Evolutionary conservation across 2,329 filamentous ascomycete species (phyloP), one percentile per base, ranked within the genome.

Genomic region (Exophiala sideris): DNA sequence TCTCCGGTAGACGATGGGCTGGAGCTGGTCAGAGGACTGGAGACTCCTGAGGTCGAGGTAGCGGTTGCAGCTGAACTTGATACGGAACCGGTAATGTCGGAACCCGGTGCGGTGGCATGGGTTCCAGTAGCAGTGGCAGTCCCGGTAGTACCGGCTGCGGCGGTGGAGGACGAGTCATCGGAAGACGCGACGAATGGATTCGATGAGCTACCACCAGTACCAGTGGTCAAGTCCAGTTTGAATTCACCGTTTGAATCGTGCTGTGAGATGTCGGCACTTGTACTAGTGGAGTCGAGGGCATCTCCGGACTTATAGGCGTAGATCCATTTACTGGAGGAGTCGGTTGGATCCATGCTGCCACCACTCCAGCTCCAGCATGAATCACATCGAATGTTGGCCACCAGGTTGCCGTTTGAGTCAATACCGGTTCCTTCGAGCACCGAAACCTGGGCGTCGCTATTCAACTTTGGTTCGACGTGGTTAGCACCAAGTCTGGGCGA

Each of bases 401-500:
- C 74, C 76, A 84, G 80, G 14, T 72, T 69, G 16, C 76, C 76
- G 60, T 78, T 71, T 10, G 68, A 66, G 3, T 68, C 64, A 3
- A 83, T 76, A 2, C 80, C 79, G 2, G 76, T 78, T 3, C 80
- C 80, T 40, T 74, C 77, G 0, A 84, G 70, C 2, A 83, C 61
- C 10, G 72, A 74, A 14, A 80, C 69, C 49, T 78, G 60, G 1
- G 77, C 70, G 21, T 66, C 62, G 2, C 66, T 66, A 56, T 77
- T 74, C 50, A 72, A 65, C 12, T 64, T 57, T 2, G 81, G 81
- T 57, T 70, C 59, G 3, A 49, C 56, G 32, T 80, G 65, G 5
- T 78, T 78, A 10, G 62, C 69, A 7, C 74, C 75, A 5, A 71
- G 60, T 38, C 81, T 70, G 8, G 80, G 77, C 2, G 81, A 83